These are phyloP conservation scores for Entelexis sorbosivorans DNA, from an alignment of 1,139 yeast genomes.

Conservation along the genomic window DNA sequence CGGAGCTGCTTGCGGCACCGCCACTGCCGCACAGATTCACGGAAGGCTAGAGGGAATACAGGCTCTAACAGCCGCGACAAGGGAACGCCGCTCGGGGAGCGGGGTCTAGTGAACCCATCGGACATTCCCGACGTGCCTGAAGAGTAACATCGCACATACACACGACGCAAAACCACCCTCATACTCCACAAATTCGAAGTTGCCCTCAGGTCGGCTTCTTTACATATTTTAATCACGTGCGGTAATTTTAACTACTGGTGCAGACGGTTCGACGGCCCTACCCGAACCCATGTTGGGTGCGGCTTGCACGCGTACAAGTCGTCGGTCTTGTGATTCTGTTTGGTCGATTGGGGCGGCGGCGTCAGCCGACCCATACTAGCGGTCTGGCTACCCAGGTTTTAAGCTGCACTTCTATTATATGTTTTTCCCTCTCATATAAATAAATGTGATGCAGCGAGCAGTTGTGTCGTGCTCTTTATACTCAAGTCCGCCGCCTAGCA, in stretches of 20 bases:
- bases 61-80: slow-evolving; percentile 10
- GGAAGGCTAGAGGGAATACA: slow-evolving; percentile 31
- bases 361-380: too few relatives aligned
- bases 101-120: slow-evolving; percentile 5
- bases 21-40: slow-evolving; percentile 41
- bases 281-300: neutral
- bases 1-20: slow-evolving; percentile 32
- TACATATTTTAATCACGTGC: neutral
- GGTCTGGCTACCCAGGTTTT: too few relatives aligned
- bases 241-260: neutral
- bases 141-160: neutral
- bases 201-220: neutral
- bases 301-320: neutral
- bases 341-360: too few relatives aligned
- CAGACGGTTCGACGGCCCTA: neutral
- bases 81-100: slow-evolving; percentile 17
- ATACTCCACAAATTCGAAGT: neutral
- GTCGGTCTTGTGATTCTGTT: too few relatives aligned
- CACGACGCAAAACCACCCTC: neutral
- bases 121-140: neutral
- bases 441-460: too few relatives aligned
- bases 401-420: too few relatives aligned
- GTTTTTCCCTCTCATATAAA: too few relatives aligned
- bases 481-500: too few relatives aligned
- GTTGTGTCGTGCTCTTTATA: too few relatives aligned